Evolutionary conservation across 441 rosid genomes (phyloP).

Genomic region (Gossypium davidsonii): DNA sequence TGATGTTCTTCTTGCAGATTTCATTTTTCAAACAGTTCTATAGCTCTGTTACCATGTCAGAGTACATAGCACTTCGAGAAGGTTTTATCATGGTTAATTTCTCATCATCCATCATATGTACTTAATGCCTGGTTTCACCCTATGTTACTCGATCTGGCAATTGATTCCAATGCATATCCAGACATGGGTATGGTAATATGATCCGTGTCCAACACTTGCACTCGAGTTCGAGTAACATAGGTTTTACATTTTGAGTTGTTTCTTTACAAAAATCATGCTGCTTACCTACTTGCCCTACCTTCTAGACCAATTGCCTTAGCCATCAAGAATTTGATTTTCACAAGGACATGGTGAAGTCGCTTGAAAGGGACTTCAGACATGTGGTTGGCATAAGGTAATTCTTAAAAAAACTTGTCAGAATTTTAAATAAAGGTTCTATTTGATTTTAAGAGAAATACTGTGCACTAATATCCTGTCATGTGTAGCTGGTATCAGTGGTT

Average conservation of each 20-base stretch:
- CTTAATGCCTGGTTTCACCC: background rate
- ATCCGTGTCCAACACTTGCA: no score
- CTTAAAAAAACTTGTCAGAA: background rate
- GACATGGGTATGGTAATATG: no score
- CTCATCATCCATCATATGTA: background rate
- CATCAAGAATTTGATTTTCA: conserved; percentile 46
- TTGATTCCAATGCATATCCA: no score
- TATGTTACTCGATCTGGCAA: background rate
- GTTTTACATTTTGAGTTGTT: background rate
- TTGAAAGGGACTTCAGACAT: conserved; percentile 57
- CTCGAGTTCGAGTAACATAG: background rate
- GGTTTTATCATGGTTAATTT: conserved; percentile 61
- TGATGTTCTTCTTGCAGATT: conserved; percentile 35
- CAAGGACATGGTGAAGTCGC: conserved; percentile 49
- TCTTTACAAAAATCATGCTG: background rate
- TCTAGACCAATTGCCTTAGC: conserved; percentile 41
- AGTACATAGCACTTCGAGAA: conserved; percentile 59
- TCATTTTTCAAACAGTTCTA: conserved; percentile 80
- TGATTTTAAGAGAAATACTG: background rate
- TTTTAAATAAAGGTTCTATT: background rate
- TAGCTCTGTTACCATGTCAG: conserved; percentile 62
- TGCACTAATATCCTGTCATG: background rate
- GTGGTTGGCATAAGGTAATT: conserved; percentile 72
- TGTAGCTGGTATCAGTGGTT: conserved; percentile 89
- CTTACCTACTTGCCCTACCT: background rate